Percentiles rank a stretch among this genome's conserved stretches.
Evolutionary conservation across 176 grass and related monocot species (phyloP).

Genomic region (Calamus simplicifolius): DNA sequence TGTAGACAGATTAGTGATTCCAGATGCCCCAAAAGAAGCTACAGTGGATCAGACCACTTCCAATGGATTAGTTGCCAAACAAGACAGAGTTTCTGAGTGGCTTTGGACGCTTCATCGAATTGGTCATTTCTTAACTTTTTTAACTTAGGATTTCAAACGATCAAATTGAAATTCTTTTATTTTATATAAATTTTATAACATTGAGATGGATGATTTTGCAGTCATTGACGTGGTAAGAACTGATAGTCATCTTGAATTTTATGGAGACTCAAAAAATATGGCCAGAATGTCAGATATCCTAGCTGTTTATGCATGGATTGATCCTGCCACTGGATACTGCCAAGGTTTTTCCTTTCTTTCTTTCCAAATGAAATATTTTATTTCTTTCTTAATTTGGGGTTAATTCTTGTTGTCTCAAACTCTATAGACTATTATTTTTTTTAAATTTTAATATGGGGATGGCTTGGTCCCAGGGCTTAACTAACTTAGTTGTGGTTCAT

Average conservation of each 20-base stretch:
- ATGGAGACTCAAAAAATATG: conserved; percentile 95
- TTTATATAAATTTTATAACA: too few relatives aligned
- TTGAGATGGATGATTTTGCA: conserved; percentile 22
- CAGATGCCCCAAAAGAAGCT: conserved; percentile 56
- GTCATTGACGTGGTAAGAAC: conserved; percentile 99
- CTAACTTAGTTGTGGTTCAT: too few relatives aligned
- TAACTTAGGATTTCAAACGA: conserved; percentile 3
- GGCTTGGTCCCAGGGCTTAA: too few relatives aligned
- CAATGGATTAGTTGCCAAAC: conserved; percentile 27
- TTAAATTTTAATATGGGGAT: too few relatives aligned
- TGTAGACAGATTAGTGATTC: conserved; percentile 53
- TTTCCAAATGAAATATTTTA: too few relatives aligned
- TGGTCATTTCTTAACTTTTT: conserved; percentile 24
- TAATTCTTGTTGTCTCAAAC: too few relatives aligned
- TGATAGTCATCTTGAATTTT: conserved; percentile 92
- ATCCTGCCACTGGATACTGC: conserved; percentile 97
- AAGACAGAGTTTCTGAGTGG: conserved; percentile 90
- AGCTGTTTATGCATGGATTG: conserved; percentile 98
- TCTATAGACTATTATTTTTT: too few relatives aligned
- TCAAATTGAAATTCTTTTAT: too few relatives aligned
- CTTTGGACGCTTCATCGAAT: conserved; percentile 97
- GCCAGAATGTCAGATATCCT: conserved; percentile 99
- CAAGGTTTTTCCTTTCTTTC: conserved; percentile 46
- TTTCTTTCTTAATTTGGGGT: too few relatives aligned
- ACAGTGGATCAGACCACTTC: conserved; percentile 37